Evolutionary conservation across 495 filamentous ascomycete genomes (phyloP).

Genomic region (Podospora appendiculata): DNA sequence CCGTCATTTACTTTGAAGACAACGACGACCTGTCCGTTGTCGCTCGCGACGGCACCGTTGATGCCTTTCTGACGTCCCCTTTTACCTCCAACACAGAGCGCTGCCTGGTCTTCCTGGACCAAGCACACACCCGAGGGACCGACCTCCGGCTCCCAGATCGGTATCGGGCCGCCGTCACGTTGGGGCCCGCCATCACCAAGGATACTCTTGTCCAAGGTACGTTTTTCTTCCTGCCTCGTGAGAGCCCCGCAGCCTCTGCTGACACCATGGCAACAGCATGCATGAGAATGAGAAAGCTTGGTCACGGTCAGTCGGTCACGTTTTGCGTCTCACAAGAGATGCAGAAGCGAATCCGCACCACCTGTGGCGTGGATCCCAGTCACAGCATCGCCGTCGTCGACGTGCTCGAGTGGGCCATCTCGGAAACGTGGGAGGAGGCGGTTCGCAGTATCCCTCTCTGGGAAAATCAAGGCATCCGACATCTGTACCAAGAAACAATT

Average conservation of each 20-base stretch:
- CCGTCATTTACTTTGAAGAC: conserved; percentile 48
- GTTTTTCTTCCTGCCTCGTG: too few species aligned
- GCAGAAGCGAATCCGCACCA: conserved; percentile 27
- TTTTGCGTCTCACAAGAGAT: conserved; percentile 52
- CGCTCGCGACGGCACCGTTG: conserved; percentile 32
- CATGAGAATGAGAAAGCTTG: conserved; percentile 59
- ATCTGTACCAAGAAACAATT: conserved; percentile 23
- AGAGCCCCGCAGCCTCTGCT: too few species aligned
- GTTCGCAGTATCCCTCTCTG: conserved; percentile 47
- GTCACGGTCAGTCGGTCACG: conserved; percentile 52
- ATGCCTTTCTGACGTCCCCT: conserved; percentile 51
- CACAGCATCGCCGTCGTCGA: conserved; percentile 32
- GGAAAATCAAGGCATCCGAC: conserved; percentile 51
- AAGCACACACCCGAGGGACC: conserved; percentile 69
- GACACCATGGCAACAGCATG: too few species aligned
- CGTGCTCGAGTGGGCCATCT: conserved; percentile 52
- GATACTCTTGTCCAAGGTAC: conserved; percentile 69
- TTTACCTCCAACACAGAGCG: conserved; percentile 50
- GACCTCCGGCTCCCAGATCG: conserved; percentile 57
- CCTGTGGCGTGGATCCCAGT: background rate
- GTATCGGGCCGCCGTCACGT: conserved; percentile 59
- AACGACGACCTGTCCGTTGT: conserved; percentile 42
- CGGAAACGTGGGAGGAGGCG: conserved; percentile 45
- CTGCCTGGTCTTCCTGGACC: conserved; percentile 67
- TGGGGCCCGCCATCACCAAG: conserved; percentile 60